Base-by-base conservation (phyloP, 768 basidiomycete species). In the Boletus rex-veris region DNA sequence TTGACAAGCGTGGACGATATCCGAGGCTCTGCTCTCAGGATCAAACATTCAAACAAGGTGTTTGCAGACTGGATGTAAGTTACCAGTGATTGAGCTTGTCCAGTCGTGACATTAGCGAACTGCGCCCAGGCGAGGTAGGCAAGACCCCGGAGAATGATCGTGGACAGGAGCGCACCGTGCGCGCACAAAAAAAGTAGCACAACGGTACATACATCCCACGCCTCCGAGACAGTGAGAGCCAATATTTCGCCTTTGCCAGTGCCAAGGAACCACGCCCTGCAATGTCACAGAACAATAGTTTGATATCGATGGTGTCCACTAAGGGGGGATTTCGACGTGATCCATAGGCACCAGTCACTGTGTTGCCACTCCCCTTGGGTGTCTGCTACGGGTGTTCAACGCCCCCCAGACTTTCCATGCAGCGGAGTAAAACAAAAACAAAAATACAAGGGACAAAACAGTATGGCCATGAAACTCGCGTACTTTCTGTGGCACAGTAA, bases 51-150 rank as follows among this genome's bases (percentile, higher is more conserved):
- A 54, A 84, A 88, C 24, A 92, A 70, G 9, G 71, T 70, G 58
- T 87, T 90, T 18, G 85, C 83, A 7, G 86, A 80, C 36, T 73
- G 74, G 28, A 92, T 71, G 50, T 84, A 82, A 4, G 75, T 74
- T 41, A 78, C 73, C 3, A 78, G 67, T n/a, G 75, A 62, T 24
- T 73, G 68, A 0, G 71, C 71, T 50, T 78, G 75, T 37, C 74
- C 63, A 0, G 66, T 59, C 1, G 71, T 62, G 40, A 74, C 65
- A 10, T 70, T 69, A 12, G 82, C 80, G 18, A 75, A 80, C 19
- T 79, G 71, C 47, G 77, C 73, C 90, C 90, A 93, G 5, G 84
- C 82, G 18, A 86, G 88, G 65, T 89, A 91, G n/a, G 90, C 79
- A 16, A 93, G 68, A 14, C 89, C 88, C 50, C 77, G 73, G 37